A percentile compares a stretch with the other conserved stretches of the same genome.
These are phyloP conservation scores for Ajuga chamaepitys DNA, from an alignment of 257 asterid species.

Conservation along the genomic window DNA sequence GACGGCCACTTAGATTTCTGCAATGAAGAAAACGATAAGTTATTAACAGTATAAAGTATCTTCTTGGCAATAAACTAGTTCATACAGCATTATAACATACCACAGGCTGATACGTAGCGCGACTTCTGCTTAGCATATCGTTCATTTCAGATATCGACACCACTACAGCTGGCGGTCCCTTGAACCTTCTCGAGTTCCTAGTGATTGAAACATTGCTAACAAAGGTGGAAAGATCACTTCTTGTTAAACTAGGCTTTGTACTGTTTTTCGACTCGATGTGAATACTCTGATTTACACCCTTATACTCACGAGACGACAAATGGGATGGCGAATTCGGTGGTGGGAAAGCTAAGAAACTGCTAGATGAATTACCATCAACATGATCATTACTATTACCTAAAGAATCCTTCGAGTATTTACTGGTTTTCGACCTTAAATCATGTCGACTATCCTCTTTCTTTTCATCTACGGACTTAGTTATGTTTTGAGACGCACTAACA, in stretches of 20 bases:
- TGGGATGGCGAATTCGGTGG: neutral
- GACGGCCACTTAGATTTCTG: constrained; percentile 33
- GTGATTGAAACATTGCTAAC: constrained; percentile 11
- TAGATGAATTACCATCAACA: constrained; percentile 8
- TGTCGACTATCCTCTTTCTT: neutral
- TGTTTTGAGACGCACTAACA: neutral
- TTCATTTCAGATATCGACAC: constrained; percentile 52
- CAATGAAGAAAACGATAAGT: neutral
- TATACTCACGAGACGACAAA: neutral
- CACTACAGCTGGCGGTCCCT: constrained; percentile 32
- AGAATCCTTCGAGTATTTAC: constrained; percentile 1
- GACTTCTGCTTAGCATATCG: constrained; percentile 39
- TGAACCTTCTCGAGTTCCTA: constrained; percentile 16
- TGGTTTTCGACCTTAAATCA: neutral
- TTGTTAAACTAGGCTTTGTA: constrained; percentile 4
- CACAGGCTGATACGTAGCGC: constrained; percentile 24
- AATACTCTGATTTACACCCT: neutral
- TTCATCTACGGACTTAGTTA: neutral
- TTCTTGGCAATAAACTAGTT: neutral
- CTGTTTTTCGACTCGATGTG: neutral
- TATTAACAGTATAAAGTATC: neutral
- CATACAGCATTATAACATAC: constrained; percentile 21
- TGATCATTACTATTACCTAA: neutral
- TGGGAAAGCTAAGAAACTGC: constrained; percentile 2
- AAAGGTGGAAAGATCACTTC: constrained; percentile 3